Conservation (phyloP, 306 rosid species). For the Rosa chinensis region DNA sequence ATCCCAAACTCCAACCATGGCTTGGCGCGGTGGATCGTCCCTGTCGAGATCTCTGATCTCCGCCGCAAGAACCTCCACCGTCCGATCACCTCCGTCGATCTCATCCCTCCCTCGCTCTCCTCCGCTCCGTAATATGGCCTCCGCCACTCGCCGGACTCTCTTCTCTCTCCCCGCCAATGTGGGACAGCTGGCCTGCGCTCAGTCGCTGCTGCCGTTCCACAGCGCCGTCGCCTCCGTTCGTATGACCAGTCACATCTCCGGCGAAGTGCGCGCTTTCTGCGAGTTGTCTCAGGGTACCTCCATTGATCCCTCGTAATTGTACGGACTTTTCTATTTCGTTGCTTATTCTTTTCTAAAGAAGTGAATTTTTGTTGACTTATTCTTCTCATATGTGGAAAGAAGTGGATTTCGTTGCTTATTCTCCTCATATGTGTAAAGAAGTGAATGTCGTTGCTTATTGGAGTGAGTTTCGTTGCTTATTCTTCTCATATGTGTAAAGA, state of each 20-base stretch:
- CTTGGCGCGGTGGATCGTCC: conserved; percentile 55
- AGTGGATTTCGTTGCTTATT: background rate
- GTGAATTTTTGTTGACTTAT: background rate
- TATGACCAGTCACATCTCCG: conserved; percentile 47
- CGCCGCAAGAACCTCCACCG: conserved; percentile 38
- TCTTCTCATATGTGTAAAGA: background rate
- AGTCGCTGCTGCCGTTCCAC: conserved; percentile 58
- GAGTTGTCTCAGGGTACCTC: conserved; percentile 65
- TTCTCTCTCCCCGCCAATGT: conserved; percentile 17
- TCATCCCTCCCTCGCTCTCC: conserved; percentile 33
- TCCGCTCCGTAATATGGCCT: conserved; percentile 33
- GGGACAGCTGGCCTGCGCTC: conserved; percentile 45
- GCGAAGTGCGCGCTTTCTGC: conserved; percentile 50
- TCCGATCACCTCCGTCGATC: conserved; percentile 33
- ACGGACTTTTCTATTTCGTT: background rate
- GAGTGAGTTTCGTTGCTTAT: background rate
- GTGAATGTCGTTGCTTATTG: background rate
- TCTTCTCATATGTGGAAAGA: background rate
- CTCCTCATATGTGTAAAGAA: background rate
- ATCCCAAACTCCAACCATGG: conserved; percentile 32
- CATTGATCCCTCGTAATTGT: conserved; percentile 24
- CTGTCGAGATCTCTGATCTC: conserved; percentile 51
- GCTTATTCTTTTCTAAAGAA: background rate
- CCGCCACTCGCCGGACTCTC: conserved; percentile 40
- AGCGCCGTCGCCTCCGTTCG: conserved; percentile 43